A percentile compares a stretch with the other conserved stretches of the same genome.
These are phyloP conservation scores for Rhynchospora breviuscula DNA, from an alignment of 176 grass and related monocot species.

Conservation along the genomic window DNA sequence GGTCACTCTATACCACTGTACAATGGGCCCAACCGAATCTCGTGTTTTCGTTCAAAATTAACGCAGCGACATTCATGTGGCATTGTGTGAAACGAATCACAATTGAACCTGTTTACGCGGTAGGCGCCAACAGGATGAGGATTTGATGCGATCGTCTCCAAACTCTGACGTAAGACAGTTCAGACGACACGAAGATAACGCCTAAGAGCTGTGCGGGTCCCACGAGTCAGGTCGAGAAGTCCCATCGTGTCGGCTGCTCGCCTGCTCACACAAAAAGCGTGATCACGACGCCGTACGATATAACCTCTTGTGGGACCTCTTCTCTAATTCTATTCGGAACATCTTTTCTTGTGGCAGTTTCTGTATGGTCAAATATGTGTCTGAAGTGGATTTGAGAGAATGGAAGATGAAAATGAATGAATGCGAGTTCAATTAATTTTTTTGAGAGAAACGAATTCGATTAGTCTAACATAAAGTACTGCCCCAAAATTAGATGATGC, in stretches of 20 bases:
- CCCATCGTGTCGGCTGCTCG: not conserved
- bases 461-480: too few species aligned
- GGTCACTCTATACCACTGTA: too few species aligned
- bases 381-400: not conserved
- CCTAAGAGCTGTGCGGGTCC: not conserved
- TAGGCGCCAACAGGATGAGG: not conserved
- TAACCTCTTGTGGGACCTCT: not conserved
- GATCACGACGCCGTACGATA: not conserved
- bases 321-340: not conserved
- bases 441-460: too few species aligned
- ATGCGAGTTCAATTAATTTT: too few species aligned
- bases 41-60: too few species aligned
- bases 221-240: not conserved
- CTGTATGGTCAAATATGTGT: not conserved
- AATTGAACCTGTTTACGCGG: not conserved
- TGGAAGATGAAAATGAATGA: too few species aligned
- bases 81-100: not conserved
- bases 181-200: not conserved
- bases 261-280: not conserved
- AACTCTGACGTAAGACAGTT: not conserved
- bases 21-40: too few species aligned
- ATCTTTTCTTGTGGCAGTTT: not conserved
- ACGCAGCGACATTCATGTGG: not conserved
- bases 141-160: not conserved
- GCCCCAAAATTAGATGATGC: too few species aligned